Evolutionary conservation across 257 asterid genomes (phyloP).

Genomic region (Nicotiana benthamiana): DNA sequence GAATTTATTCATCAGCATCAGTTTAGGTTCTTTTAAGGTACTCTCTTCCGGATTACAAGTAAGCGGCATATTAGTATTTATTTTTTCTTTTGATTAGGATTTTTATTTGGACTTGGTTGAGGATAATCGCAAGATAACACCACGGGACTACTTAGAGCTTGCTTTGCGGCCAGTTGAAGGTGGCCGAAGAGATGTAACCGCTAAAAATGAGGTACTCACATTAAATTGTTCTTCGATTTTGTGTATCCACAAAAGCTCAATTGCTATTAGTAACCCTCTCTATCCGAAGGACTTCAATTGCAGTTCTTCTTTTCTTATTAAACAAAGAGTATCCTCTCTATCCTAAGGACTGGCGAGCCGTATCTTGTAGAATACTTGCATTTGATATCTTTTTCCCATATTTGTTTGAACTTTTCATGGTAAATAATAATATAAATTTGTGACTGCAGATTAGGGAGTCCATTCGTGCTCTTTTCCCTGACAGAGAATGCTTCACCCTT

Average conservation of each 20-base stretch:
- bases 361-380: background rate
- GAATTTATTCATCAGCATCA: background rate
- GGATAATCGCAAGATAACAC: slow-evolving; percentile 84
- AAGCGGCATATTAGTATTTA: background rate
- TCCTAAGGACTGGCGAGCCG: background rate
- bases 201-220: slow-evolving; percentile 75
- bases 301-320: background rate
- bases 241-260: background rate
- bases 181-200: slow-evolving; percentile 64
- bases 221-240: background rate
- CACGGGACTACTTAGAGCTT: slow-evolving; percentile 97
- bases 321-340: background rate
- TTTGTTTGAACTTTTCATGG: background rate
- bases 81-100: slow-evolving; percentile 44
- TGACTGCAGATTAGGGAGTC: slow-evolving; percentile 80
- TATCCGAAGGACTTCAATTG: background rate
- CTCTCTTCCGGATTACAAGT: background rate
- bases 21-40: background rate
- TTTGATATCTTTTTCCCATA: background rate
- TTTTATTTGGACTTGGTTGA: slow-evolving; percentile 84
- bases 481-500: slow-evolving; percentile 94
- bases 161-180: slow-evolving; percentile 82
- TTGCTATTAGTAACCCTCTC: background rate
- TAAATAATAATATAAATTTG: slow-evolving; percentile 1
- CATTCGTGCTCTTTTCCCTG: slow-evolving; percentile 97